A percentile compares a stretch with the other conserved stretches of the same genome.
Evolutionary conservation across 169 alveolate species (phyloP).

Genomic region (Cryptosporidium viatorum): DNA sequence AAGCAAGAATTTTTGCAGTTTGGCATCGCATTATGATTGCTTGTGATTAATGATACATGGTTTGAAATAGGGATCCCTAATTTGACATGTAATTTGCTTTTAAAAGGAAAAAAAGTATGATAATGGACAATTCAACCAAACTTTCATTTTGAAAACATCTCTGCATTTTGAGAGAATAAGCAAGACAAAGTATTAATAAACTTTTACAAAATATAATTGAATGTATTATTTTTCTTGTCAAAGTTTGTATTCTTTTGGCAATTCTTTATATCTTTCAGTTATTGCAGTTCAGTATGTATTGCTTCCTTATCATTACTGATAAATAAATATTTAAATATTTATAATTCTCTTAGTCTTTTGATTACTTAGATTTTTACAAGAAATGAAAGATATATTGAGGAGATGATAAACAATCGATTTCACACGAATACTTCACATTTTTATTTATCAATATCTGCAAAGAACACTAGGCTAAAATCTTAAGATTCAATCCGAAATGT

Average conservation of each 20-base stretch:
- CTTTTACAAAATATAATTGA: background rate
- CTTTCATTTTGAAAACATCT: background rate
- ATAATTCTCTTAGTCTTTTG: background rate
- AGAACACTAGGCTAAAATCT: background rate
- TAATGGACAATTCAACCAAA: background rate
- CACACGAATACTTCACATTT: background rate
- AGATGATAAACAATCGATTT: background rate
- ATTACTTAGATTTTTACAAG: conserved; percentile 2
- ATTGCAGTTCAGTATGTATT: conserved; percentile 6
- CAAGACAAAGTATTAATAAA: background rate
- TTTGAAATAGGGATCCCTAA: conserved; percentile 23
- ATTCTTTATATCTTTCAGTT: background rate
- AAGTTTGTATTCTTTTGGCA: background rate
- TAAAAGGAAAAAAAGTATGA: background rate
- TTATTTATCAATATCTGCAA: background rate
- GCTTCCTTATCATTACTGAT: background rate
- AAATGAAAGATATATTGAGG: conserved; percentile 8
- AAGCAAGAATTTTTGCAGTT: background rate
- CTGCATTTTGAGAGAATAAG: background rate
- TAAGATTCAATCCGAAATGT: background rate
- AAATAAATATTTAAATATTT: background rate
- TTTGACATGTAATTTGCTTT: background rate
- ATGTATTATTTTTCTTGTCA: background rate
- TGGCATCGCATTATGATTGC: background rate
- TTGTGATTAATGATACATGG: background rate